Conservation (phyloP, 73 alveolate species). For the Stentor coeruleus region DNA sequence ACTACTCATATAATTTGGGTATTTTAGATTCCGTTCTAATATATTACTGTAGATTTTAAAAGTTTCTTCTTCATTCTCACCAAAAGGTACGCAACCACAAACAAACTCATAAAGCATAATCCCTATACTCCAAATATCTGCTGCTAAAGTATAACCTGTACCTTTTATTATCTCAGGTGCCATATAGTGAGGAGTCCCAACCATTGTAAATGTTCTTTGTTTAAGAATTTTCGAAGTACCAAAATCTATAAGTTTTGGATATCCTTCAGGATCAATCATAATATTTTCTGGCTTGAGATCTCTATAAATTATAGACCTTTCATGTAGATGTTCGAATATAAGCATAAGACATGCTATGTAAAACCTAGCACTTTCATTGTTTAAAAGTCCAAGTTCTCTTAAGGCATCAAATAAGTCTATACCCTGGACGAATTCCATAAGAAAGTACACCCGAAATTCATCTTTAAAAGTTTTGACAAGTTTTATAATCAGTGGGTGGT, state of each 20-base stretch:
- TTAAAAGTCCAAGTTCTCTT: slow-evolving; percentile 47
- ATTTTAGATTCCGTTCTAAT: not conserved
- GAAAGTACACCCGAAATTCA: slow-evolving; percentile 33
- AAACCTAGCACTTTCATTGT: slow-evolving; percentile 38
- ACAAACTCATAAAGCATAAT: slow-evolving; percentile 79
- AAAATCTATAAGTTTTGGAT: slow-evolving; percentile 47
- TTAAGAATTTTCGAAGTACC: slow-evolving; percentile 34
- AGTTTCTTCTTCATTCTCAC: slow-evolving; percentile 29
- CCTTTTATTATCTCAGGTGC: slow-evolving; percentile 73
- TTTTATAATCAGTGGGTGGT: slow-evolving; percentile 54
- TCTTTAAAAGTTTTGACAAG: slow-evolving; percentile 53
- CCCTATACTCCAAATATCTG: slow-evolving; percentile 87
- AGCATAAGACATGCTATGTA: slow-evolving; percentile 30
- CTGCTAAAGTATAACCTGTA: slow-evolving; percentile 60
- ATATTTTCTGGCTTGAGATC: slow-evolving; percentile 54
- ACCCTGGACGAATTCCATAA: slow-evolving; percentile 51
- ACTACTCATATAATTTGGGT: not conserved
- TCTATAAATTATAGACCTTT: slow-evolving; percentile 43
- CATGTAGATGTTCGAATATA: slow-evolving; percentile 30
- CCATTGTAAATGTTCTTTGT: slow-evolving; percentile 52
- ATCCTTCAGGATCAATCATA: slow-evolving; percentile 41
- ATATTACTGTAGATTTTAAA: not conserved
- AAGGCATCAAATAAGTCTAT: slow-evolving; percentile 54
- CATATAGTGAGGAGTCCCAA: slow-evolving; percentile 85
- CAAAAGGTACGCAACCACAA: slow-evolving; percentile 27